Evolutionary conservation across 1,284 basidiomycete species (phyloP), one percentile per base, ranked within the genome.

Genomic region (Naganishia sp.): DNA sequence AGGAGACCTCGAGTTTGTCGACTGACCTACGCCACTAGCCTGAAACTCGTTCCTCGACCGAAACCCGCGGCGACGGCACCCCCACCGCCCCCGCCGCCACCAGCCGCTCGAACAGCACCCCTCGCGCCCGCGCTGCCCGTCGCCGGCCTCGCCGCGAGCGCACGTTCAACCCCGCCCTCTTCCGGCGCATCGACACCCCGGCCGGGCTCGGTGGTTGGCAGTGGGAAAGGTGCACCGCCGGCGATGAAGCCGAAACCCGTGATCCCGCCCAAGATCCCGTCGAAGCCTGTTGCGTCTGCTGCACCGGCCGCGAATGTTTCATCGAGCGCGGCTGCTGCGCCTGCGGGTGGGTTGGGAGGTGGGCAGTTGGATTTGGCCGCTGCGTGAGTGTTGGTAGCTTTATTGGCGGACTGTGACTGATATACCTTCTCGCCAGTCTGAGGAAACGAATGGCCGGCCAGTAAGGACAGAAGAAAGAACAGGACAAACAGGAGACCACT

Each of bases 301-400:
- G 67, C 71, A 7, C 72, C 71, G 6, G 73, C 71, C 49, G 74
- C 63, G 17, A 23, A 61, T 15, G 66, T 21, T 54, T 39, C 67
- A 6, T 46, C 65, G 17, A 68, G 70, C n/a, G 75, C 75, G 67
- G 74, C 75, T n/a, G 53, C 69, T 5, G 39, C 65, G 47, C 62
- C 63, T 9, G 18, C 50, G 35, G 67, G 67, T 21, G 63, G 58
- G 31, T 35, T 54, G 41, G 66, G 70, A 49, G 68, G 65, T 28
- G 87, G 90, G 28, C 90, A 92, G 76, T 73, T 92, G 79, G 91
- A 92, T 80, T 80, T 94, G 71, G 90, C 90, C 68, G 90, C 90
- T 55, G 79, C 77, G 72, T 77, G 67, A 76, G 76, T 74, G 6
- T 28, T 50, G 18, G 25, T 21, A 21, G 23, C 35, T 60, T 28